These are phyloP conservation scores for Boletus vinaceobasis DNA, from an alignment of 768 basidiomycete genomes.

Conservation along the genomic window DNA sequence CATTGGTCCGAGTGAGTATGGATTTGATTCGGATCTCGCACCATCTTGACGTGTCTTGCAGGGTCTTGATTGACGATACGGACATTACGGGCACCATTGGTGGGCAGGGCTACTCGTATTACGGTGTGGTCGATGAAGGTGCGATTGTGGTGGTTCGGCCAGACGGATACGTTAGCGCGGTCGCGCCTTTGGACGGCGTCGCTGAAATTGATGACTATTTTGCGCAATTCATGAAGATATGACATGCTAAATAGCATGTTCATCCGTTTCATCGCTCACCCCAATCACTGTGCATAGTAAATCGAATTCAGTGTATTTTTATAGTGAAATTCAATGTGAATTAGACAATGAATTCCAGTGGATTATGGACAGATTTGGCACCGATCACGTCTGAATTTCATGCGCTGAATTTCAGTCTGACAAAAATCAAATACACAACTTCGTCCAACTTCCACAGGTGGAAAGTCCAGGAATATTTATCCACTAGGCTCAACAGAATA, in stretches of 20 bases:
- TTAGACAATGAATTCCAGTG: too few species aligned
- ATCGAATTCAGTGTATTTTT: too few species aligned
- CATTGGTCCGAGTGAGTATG: conserved; percentile 42
- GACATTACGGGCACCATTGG: conserved; percentile 44
- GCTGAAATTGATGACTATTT: conserved; percentile 48
- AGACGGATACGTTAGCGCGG: conserved; percentile 56
- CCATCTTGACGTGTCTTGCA: conserved; percentile 22
- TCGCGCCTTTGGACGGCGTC: conserved; percentile 45
- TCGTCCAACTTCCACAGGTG: too few species aligned
- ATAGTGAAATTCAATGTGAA: too few species aligned
- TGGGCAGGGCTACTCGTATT: conserved; percentile 54
- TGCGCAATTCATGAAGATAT: conserved; percentile 34
- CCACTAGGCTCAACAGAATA: too few species aligned
- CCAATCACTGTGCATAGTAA: too few species aligned
- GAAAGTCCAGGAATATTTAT: too few species aligned
- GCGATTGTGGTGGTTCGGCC: conserved; percentile 30
- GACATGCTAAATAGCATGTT: not conserved
- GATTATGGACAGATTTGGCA: too few species aligned
- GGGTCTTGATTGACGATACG: conserved; percentile 58
- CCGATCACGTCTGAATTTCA: too few species aligned
- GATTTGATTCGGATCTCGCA: not conserved
- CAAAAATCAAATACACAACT: too few species aligned
- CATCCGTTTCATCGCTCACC: not conserved
- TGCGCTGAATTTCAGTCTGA: too few species aligned
- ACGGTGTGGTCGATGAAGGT: conserved; percentile 38